Conservation (phyloP, 1,284 basidiomycete genomes). For the Mycena sp. region DNA sequence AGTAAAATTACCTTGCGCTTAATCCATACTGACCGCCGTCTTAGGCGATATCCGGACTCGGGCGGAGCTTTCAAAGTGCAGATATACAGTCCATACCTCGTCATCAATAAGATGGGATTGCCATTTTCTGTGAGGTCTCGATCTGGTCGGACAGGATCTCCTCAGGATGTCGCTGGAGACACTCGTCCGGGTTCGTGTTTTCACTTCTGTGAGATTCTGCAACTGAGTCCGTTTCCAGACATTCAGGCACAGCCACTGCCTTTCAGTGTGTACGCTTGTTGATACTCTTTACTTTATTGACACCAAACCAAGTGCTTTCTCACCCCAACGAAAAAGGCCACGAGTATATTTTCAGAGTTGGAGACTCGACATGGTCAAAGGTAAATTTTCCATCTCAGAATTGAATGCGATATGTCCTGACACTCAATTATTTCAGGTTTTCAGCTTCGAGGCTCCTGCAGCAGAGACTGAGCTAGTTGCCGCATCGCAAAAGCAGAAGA, state of each 20-base stretch:
- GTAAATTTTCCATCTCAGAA: conserved; percentile 47
- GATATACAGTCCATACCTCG: conserved; percentile 92
- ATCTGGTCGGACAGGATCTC: conserved; percentile 75
- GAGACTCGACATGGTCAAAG: conserved; percentile 94
- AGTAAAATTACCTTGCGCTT: conserved; percentile 8
- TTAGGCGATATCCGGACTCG: conserved; percentile 86
- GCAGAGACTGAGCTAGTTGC: conserved; percentile 90
- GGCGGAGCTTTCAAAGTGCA: conserved; percentile 99
- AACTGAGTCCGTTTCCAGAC: conserved; percentile 49
- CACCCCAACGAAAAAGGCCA: conserved; percentile 87
- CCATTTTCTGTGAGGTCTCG: conserved; percentile 84
- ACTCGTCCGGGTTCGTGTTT: conserved; percentile 57
- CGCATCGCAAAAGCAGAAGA: conserved; percentile 70
- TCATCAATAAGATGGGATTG: conserved; percentile 94
- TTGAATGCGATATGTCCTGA: conserved; percentile 2
- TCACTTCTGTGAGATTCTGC: conserved; percentile 9
- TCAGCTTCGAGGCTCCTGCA: conserved; percentile 91
- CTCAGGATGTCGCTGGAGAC: conserved; percentile 90
- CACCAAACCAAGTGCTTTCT: conserved; percentile 81
- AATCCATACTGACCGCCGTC: conserved; percentile 4
- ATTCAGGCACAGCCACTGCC: conserved; percentile 69
- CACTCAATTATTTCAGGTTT: too few relatives aligned
- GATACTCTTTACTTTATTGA: conserved; percentile 39
- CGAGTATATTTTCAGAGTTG: conserved; percentile 86
- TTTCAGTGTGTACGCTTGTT: conserved; percentile 68